Conservation (phyloP, 306 rosid genomes). For the Fagus sylvatica region DNA sequence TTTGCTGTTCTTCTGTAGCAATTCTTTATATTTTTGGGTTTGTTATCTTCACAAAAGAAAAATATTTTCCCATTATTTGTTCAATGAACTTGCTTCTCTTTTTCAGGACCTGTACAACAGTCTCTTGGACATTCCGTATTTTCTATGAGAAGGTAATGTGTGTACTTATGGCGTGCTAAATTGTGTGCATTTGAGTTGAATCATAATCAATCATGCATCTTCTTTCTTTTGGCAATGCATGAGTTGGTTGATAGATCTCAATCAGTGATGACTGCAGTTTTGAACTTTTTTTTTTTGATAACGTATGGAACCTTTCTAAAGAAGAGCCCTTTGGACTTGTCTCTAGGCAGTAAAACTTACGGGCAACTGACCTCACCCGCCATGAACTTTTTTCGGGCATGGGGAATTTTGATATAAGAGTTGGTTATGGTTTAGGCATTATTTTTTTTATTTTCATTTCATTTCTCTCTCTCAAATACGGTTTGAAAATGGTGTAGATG, state of each 20-base stretch:
- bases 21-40: slow-evolving; percentile 12
- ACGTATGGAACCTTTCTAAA: too few species aligned
- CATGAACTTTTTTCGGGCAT: neutral
- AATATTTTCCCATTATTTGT: neutral
- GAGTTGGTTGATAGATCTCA: slow-evolving; percentile 15
- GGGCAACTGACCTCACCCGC: too few species aligned
- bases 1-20: slow-evolving; percentile 3
- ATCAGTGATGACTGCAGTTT: neutral
- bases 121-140: slow-evolving; percentile 87
- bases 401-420: neutral
- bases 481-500: neutral
- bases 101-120: slow-evolving; percentile 86
- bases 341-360: too few species aligned
- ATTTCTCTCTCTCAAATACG: neutral
- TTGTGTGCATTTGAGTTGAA: slow-evolving; percentile 8
- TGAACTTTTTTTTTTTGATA: neutral
- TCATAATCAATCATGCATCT: slow-evolving; percentile 9
- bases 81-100: slow-evolving; percentile 27
- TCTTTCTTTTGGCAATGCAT: slow-evolving; percentile 14
- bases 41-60: neutral
- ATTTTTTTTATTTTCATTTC: slow-evolving; percentile 12
- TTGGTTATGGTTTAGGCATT: neutral
- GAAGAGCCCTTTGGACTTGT: too few species aligned
- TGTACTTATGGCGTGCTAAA: slow-evolving; percentile 11
- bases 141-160: slow-evolving; percentile 81